Base-by-base conservation (phyloP, 2,329 filamentous ascomycete species). In the Scedosporium boydii region DNA sequence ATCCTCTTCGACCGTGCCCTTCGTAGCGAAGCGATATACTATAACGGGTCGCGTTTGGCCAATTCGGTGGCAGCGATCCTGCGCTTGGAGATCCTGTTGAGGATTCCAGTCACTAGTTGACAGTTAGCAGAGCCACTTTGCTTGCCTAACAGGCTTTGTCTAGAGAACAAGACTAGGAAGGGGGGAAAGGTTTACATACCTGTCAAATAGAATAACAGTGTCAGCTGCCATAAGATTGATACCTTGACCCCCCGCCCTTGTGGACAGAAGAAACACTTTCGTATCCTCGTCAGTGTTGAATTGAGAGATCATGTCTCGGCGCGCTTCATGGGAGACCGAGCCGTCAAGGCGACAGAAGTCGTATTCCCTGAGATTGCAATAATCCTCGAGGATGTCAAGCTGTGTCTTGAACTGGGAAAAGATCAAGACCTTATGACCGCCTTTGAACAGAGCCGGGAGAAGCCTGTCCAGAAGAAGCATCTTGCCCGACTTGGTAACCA, bases 331-430 rank as follows among this genome's bases (percentile, higher is more conserved):
- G 0, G 89, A 81, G 3, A 98, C 90, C 0, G 85, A 87, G 10
- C 95, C 95, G 68, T 98, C 95, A 61, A 99, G 96, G 5, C 95
- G 91, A 70, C 93, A 96, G 26, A 89, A 82, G 1, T 87, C 83
- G 91, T 91, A 97, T 1, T 80, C 77, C 6, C 91, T 87, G 1
- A 98, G 81, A n/a, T 87, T 82, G 3, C 91, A 91, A 76, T 96
- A 99, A 62, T 93, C 89, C 65, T 96, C 86, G 0, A 99, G 79
- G 2, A 99, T 89, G 69, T 98, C 92, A 0, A 99, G 84, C 66
- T 96, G 93, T 0, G 89, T 96, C 63, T 93, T 96, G 77, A 99
- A 99, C 70, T 99, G 95, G 0, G 91, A 96, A 74, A 99, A 99
- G 60, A 99, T 91, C 56, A 99, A 83, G 29, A 98, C 88, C 70